Conservation (phyloP, 768 basidiomycete species). For the Trametes coccinea region DNA sequence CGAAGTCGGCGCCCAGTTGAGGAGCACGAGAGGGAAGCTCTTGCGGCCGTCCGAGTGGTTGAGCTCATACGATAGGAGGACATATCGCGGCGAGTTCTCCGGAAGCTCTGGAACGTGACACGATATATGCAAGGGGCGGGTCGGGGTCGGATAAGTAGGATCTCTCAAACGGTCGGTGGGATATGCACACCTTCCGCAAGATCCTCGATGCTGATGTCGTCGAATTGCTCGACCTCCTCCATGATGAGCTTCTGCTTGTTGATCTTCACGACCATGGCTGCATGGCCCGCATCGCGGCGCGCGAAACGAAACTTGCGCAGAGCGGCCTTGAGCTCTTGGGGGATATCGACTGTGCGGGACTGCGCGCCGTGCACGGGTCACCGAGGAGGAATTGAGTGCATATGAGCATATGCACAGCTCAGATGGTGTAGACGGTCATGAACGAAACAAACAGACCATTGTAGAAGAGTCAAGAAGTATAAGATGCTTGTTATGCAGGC, state of each 20-base stretch:
- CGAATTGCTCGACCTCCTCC: constrained; percentile 82
- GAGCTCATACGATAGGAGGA: constrained; percentile 82
- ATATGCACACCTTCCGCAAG: constrained; percentile 72
- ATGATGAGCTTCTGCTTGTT: constrained; percentile 79
- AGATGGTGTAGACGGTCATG: neutral
- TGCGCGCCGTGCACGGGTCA: constrained; percentile 29
- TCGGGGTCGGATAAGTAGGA: neutral
- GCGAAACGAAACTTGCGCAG: constrained; percentile 83
- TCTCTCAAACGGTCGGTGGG: neutral
- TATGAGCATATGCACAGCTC: neutral
- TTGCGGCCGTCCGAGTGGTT: constrained; percentile 78
- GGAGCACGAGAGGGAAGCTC: constrained; percentile 80
- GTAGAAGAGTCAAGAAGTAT: neutral
- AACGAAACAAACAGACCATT: constrained; percentile 11
- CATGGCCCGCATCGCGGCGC: constrained; percentile 63
- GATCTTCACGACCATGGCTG: constrained; percentile 88
- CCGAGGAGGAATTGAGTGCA: neutral
- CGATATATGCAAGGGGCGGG: neutral
- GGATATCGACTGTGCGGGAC: constrained; percentile 85
- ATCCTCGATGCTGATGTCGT: constrained; percentile 75
- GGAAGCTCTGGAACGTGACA: constrained; percentile 64
- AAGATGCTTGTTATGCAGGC: neutral
- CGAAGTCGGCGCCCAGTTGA: constrained; percentile 85
- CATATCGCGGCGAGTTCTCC: constrained; percentile 83
- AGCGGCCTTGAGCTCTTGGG: constrained; percentile 70